Base-by-base conservation (phyloP, 2,329 filamentous ascomycete species). In the Geoglossum cookeanum region DNA sequence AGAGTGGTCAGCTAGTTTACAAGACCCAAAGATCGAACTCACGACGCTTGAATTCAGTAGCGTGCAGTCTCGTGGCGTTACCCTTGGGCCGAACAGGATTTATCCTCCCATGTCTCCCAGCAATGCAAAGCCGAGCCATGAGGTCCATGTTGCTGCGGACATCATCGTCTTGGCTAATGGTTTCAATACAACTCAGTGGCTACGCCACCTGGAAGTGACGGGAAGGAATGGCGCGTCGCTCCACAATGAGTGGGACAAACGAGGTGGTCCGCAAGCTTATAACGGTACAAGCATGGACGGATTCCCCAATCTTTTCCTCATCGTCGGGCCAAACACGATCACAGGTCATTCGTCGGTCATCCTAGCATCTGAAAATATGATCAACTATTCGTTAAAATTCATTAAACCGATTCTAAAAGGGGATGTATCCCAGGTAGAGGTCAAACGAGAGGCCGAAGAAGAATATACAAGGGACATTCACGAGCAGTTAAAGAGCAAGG, bases 221-320 rank as follows among this genome's bases (percentile, higher is more conserved):
- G 80, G 81, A 0, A 70, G 71, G 17, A 65, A 66, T 0, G 76
- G 76, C 13, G 71, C 73, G 59, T 73, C 73, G 9, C 63, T 82
- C 1, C 68, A 76, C 5, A 67, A 80, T 58, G 71, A 78, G 17
- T 84, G 81, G 80, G 69, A 75, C 1, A 69, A 72, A 27, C 72
- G 76, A 55, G 79, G 78, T n/a, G 81, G 81, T 0, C 69, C 78
- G 0, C 78, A 77, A 60, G 81, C 80, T 0, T 85, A 85, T 64
- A 75, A 79, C 57, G 76, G 75, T 27, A 75, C 75, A 1, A 73
- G 75, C 1, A 68, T 83, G 66, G 76, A 77, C 60, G 76, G 75
- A 0, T 83, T 82, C 62, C 81, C 81, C 1, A 84, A 84, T 63
- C 79, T 83, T 63, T 83, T 84, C 67, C 71, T 82, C 58, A 67